Percentiles rank a stretch among this genome's conserved stretches.
These are phyloP conservation scores for Cyclostephanos tholiformis DNA, from an alignment of 108 stramenopile species.

Conservation along the genomic window DNA sequence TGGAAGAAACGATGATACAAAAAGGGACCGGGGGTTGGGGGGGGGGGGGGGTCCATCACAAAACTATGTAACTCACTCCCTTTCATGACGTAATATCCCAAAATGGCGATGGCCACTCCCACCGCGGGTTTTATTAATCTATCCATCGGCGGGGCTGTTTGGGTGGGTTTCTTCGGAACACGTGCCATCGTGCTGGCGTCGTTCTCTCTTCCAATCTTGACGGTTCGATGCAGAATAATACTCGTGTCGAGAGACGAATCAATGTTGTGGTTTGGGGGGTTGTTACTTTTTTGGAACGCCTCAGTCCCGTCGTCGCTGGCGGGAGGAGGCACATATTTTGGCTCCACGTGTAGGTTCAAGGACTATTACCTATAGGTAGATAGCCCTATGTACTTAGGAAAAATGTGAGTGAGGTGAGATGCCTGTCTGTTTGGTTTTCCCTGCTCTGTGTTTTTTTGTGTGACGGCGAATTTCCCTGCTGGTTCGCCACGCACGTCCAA, in stretches of 20 bases:
- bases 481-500: too few relatives aligned
- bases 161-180: slow-evolving; percentile 35
- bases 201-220: not conserved
- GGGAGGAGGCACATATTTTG: not conserved
- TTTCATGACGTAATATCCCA: slow-evolving; percentile 76
- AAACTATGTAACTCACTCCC: slow-evolving; percentile 49
- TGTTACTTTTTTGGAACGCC: too few relatives aligned
- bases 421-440: too few relatives aligned
- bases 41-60: not conserved
- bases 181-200: slow-evolving; percentile 16
- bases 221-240: not conserved
- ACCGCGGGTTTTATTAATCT: slow-evolving; percentile 75
- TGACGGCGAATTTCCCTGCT: too few relatives aligned
- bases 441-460: too few relatives aligned
- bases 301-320: too few relatives aligned
- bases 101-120: slow-evolving; percentile 66
- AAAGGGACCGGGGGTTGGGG: not conserved
- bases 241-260: too few relatives aligned
- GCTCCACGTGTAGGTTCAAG: not conserved
- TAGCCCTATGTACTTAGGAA: too few relatives aligned
- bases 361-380: not conserved
- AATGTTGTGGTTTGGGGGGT: too few relatives aligned
- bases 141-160: slow-evolving; percentile 63
- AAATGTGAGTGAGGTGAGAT: too few relatives aligned
- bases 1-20: too few relatives aligned